Percentiles rank a stretch among this genome's conserved stretches.
phyloP scores from a whole-genome alignment of 208 protist species.

The Leishmania tarentolae region DNA sequence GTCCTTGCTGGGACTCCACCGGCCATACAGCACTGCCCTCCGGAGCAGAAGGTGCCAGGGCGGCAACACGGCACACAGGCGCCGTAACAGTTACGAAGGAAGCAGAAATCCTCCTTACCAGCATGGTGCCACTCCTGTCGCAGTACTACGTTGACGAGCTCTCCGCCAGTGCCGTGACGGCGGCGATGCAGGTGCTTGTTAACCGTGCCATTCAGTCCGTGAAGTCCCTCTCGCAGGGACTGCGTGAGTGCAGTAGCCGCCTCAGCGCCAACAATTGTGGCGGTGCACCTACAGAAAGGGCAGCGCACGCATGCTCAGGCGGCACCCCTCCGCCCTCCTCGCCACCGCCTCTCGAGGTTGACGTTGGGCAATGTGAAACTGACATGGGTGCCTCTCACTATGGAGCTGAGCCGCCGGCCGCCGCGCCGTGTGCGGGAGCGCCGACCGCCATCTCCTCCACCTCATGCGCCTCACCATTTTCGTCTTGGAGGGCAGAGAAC shows the following conservation, averaged over 20 bases:
- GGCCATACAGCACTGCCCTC: background rate
- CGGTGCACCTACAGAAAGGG: background rate
- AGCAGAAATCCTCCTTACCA: slow-evolving; percentile 14
- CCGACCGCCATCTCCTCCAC: background rate
- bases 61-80: background rate
- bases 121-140: slow-evolving; percentile 29
- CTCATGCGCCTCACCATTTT: background rate
- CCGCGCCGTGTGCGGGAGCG: slow-evolving; percentile 1
- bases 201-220: slow-evolving; percentile 30
- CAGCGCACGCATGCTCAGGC: background rate
- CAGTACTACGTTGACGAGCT: slow-evolving; percentile 32
- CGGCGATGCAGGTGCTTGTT: slow-evolving; percentile 27
- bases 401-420: background rate
- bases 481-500: slow-evolving; percentile 15
- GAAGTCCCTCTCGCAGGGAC: slow-evolving; percentile 15
- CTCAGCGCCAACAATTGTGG: background rate
- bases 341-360: background rate
- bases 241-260: background rate
- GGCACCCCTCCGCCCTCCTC: background rate
- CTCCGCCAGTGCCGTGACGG: slow-evolving; percentile 16
- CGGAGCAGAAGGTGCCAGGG: background rate
- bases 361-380: background rate
- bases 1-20: slow-evolving; percentile 8
- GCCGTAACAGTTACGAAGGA: slow-evolving; percentile 11
- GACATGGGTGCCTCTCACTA: background rate